These are phyloP conservation scores for Boletus sp. DNA, from an alignment of 768 basidiomycete genomes.

Conservation along the genomic window DNA sequence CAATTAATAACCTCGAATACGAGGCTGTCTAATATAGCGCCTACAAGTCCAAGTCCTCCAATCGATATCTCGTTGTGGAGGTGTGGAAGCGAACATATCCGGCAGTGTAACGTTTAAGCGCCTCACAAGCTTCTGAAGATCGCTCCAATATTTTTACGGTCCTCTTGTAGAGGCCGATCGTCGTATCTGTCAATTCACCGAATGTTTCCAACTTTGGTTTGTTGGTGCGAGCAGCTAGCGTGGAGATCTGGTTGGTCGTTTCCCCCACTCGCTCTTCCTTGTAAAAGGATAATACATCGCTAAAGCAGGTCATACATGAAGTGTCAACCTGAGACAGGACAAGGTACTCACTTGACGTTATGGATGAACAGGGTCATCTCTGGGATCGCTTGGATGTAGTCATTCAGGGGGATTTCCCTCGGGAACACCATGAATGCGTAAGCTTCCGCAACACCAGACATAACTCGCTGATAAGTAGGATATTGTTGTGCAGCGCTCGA, in stretches of 20 bases:
- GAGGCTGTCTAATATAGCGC: background rate
- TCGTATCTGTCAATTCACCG: conserved; percentile 22
- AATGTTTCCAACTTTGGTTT: conserved; percentile 29
- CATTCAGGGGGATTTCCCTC: conserved; percentile 25
- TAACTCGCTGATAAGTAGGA: conserved; percentile 23
- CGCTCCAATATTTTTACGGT: conserved; percentile 24
- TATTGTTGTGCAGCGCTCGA: conserved; percentile 25
- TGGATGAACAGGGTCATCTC: conserved; percentile 34
- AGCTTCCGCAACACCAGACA: conserved; percentile 36
- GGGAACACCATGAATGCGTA: conserved; percentile 39
- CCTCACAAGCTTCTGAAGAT: conserved; percentile 17
- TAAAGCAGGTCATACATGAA: conserved; percentile 7
- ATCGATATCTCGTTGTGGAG: conserved; percentile 21
- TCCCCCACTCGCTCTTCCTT: conserved; percentile 40
- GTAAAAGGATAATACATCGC: conserved; percentile 41
- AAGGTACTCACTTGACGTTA: conserved; percentile 35
- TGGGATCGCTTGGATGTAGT: conserved; percentile 39
- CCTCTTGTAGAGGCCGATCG: conserved; percentile 21
- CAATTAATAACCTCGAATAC: background rate
- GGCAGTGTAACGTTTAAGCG: conserved; percentile 13
- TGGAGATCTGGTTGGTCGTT: conserved; percentile 34
- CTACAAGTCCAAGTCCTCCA: conserved; percentile 21
- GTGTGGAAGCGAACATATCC: conserved; percentile 32
- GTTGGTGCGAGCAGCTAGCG: conserved; percentile 23
- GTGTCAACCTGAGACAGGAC: background rate